Conservation (phyloP, 805 yeast species). For the Saccharomycopsis babjevae region DNA sequence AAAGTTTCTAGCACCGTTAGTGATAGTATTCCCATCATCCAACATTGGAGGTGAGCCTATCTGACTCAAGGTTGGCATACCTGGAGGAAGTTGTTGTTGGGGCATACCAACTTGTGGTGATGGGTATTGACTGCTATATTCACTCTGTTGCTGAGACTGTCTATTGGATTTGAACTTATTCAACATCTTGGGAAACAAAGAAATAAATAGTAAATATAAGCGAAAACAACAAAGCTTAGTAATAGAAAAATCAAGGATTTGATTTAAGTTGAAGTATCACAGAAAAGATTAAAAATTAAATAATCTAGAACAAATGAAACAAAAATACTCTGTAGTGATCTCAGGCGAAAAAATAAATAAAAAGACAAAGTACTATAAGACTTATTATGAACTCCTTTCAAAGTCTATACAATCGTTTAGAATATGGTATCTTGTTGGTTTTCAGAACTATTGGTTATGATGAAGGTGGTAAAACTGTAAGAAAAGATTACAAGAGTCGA, state of each 20-base stretch:
- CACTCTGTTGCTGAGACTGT: slow-evolving; percentile 2
- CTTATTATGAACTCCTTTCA: no score
- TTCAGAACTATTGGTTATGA: no score
- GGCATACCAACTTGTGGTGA: background rate
- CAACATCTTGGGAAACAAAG: slow-evolving; percentile 5
- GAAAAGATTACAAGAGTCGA: background rate
- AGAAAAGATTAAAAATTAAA: no score
- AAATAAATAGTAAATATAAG: background rate
- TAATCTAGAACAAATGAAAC: no score
- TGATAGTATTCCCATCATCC: background rate
- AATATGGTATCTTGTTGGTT: no score
- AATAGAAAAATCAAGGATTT: background rate
- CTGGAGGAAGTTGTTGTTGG: background rate
- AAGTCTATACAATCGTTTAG: no score
- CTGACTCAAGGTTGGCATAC: background rate
- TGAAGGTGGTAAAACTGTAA: background rate
- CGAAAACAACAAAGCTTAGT: no score
- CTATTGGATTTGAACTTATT: slow-evolving; percentile 16
- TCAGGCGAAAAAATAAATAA: no score
- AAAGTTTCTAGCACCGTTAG: background rate
- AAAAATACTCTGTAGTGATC: no score
- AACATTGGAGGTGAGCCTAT: background rate
- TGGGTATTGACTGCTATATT: background rate
- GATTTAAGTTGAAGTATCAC: background rate
- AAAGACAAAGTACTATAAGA: no score